These are phyloP conservation scores for Lecanicillium sp. DNA, from an alignment of 2,329 filamentous ascomycete species.

Conservation along the genomic window DNA sequence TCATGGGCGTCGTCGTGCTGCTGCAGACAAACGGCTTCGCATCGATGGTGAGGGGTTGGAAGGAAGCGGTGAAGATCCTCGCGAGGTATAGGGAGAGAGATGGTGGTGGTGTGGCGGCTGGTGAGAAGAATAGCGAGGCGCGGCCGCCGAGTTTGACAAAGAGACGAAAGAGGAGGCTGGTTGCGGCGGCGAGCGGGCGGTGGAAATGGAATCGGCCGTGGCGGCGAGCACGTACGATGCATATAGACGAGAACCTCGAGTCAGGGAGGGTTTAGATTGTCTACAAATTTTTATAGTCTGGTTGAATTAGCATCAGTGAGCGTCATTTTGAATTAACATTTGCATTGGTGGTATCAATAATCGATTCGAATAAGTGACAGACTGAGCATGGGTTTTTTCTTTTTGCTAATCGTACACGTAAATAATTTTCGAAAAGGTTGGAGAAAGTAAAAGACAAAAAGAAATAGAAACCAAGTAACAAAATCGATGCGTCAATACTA, in stretches of 20 bases:
- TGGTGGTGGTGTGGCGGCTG: background rate
- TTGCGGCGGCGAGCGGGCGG: slow-evolving; percentile 8
- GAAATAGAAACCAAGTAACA: too few species aligned
- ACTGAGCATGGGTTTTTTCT: background rate
- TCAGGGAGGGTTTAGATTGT: background rate
- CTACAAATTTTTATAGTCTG: too few species aligned
- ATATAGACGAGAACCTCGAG: slow-evolving; percentile 5
- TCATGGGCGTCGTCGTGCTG: slow-evolving; percentile 41
- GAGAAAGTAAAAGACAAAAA: background rate
- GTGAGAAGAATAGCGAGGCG: background rate
- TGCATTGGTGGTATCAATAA: background rate
- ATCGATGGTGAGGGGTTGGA: slow-evolving; percentile 20
- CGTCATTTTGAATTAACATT: too few species aligned
- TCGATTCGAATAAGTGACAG: background rate
- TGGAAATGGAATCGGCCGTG: slow-evolving; percentile 9
- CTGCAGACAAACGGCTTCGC: slow-evolving; percentile 38
- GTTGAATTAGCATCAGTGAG: too few species aligned
- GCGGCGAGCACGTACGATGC: background rate
- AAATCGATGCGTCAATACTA: too few species aligned
- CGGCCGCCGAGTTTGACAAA: slow-evolving; percentile 1
- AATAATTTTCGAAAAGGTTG: background rate
- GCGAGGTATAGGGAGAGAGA: background rate
- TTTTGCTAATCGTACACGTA: slow-evolving; percentile 9
- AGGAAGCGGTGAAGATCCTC: slow-evolving; percentile 3
- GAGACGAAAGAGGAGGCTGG: slow-evolving; percentile 18